Evolutionary conservation across 1,284 basidiomycete genomes (phyloP), one percentile per base, ranked within the genome.

Genomic region (Cerrena zonata): DNA sequence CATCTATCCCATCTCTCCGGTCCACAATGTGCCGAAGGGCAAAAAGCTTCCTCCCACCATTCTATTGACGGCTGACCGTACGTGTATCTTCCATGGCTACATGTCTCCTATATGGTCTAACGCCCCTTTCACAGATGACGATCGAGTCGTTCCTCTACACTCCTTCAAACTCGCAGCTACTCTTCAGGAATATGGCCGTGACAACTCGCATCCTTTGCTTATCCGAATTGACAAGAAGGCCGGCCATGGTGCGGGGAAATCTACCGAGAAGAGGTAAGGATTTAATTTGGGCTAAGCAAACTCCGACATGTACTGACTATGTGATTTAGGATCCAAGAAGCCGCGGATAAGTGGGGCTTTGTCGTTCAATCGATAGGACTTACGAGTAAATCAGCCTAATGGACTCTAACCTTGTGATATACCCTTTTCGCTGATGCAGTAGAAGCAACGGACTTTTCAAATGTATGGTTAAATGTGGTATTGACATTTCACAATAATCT

Each of bases 231-330:
- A 91, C 59, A 80, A 82, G 66, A 89, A 89, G 61, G 78, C 86
- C 1, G 89, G 89, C 0, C 89, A 91, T 58, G 89, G 88, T 2
- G 82, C 84, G 1, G 89, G 89, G 3, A 89, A 88, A 68, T 81
- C 79, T 19, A 91, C 86, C 1, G 82, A 84, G 58, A 80, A 86
- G 70, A 78, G 77, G 86, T 84, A 60, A 25, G 69, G 58, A n/a
- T n/a, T n/a, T n/a, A n/a, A n/a, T n/a, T n/a, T n/a, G n/a, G n/a
- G n/a, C n/a, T n/a, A n/a, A n/a, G n/a, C n/a, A n/a, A n/a, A n/a
- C 22, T 1, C 10, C 39, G 30, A 18, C 48, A 44, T 40, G 45
- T 47, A 38, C 12, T 36, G 11, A n/a, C 34, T 11, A 11, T 10
- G 34, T 10, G 11, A 10, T 55, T 47, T 61, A 89, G 86, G 57